Base-by-base conservation (phyloP, 352 stramenopile species). In the Globisporangium cederbergense region DNA sequence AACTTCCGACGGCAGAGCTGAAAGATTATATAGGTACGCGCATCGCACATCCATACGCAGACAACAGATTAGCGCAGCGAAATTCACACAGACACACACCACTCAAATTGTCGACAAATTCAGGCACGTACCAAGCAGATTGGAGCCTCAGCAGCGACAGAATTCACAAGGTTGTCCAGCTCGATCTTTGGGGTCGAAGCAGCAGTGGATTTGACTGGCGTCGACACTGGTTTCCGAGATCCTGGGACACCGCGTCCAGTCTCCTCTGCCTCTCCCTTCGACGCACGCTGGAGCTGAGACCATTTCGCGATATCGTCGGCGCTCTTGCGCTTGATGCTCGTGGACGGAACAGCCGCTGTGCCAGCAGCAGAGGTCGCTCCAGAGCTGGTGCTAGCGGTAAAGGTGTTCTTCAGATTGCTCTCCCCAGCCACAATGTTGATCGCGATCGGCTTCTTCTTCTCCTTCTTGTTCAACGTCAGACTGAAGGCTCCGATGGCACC, bases 1-100 rank as follows among this genome's bases (percentile, higher is more conserved):
- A 94, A 93, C 60, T 95, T 94, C 8, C 87, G 77, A 6, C 85
- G 79, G 64, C 87, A 95, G 13, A 95, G 71, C 87, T 95, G 42
- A 1, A 16, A 18, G 25, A 28, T 28, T 28, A 28, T 28, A 51
- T 47, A n/a, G 30, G 20, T 7, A 58, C 13, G 47, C 5, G 59
- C 50, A 61, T 22, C 3, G 34, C 55, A 34, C 32, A 28, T 38
- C 4, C 36, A 42, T 22, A 16, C 10, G n/a, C 9, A 54, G 14
- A 55, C 1, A 53, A 20, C 0, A 22, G 16, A 9, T 18, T 3
- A 36, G 46, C 32, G n/a, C 61, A 56, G 34, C 16, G n/a, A 8
- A 30, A 63, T 25, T 16, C 22, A 58, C 28, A 16, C 28, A 46
- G 11, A n/a, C 22, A 28, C 25, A 28, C 25, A 28, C 7, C 2